Evolutionary conservation across 1,139 yeast species (phyloP), one percentile per base, ranked within the genome.

Genomic region (Candida sp.): DNA sequence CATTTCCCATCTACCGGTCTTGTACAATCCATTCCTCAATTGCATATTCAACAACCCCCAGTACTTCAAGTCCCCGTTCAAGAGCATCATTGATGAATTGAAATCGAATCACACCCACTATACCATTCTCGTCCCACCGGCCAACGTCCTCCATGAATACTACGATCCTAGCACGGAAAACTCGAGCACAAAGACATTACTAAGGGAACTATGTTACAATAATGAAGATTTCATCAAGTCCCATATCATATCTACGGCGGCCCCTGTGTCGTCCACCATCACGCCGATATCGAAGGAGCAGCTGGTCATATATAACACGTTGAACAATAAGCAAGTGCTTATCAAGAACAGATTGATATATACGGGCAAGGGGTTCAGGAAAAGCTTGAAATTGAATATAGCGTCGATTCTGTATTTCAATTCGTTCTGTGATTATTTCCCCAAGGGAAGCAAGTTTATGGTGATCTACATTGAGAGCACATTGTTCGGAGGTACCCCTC

Each of bases 201-300:
- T 85, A 50, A 66, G 66, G 12, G 91, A 88, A 3, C 66, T 86
- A 25, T 88, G 93, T 62, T 80, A 80, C 54, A 60, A 56, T 50
- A 78, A 75, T 48, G 86, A 84, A 46, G 93, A 88, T 30, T 91
- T 90, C 62, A 70, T 90, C 7, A 80, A 81, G 48, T 83, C 92
- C 1, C 97, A 91, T 66, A 80, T 91, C 26, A 67, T 90, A 30
- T 70, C 77, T 50, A 68, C 73, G 5, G 57, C 66, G 22, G 61
- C 70, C 1, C 67, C 77, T 7, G 60, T 62, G 40, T 66, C 77
- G 1, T 63, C 78, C 23, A 66, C 75, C 8, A 69, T 73, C 51
- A 61, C 73, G 39, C 73, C 75, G 46, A 65, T 78, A 34, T 70
- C 84, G 1, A 73, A 78, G 54, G 65, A 62, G 26, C 73, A 69